Evolutionary conservation across 768 basidiomycete species (phyloP).

Genomic region (Termitomyces sp.): DNA sequence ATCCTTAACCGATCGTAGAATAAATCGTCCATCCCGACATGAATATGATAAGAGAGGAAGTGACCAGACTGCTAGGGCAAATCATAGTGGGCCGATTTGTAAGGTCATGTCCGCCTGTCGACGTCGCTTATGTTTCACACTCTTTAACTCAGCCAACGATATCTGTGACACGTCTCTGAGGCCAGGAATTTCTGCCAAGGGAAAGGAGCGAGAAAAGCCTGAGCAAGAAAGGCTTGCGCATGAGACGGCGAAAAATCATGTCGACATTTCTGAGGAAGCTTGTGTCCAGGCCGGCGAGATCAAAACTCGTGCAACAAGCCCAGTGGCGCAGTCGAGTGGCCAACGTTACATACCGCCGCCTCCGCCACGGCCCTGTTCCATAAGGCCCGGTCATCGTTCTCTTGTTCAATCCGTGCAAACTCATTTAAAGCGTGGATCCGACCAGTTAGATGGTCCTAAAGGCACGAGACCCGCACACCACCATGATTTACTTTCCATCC

Average conservation of each 20-base stretch:
- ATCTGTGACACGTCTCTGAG: background rate
- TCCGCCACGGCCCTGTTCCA: background rate
- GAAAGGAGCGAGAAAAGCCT: constrained; percentile 1
- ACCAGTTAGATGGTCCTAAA: background rate
- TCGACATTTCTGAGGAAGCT: background rate
- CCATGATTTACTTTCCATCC: background rate
- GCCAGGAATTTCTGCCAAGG: background rate
- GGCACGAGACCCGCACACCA: background rate
- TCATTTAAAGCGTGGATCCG: constrained; percentile 29
- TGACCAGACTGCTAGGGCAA: background rate
- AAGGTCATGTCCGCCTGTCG: background rate
- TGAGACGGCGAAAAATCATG: background rate
- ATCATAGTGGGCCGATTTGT: background rate
- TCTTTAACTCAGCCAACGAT: background rate
- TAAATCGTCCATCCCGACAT: background rate
- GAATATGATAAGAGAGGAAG: background rate
- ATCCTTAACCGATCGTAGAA: background rate
- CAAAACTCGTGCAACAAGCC: background rate
- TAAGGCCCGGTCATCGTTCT: constrained; percentile 26
- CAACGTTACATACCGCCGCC: background rate
- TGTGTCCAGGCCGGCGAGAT: no score
- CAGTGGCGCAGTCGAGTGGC: constrained; percentile 4
- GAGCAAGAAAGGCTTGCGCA: background rate
- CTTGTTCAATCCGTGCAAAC: constrained; percentile 46
- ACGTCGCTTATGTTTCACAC: background rate